Conservation (phyloP, 2,329 filamentous ascomycete species). For the Pseudogymnoascus sp. region DNA sequence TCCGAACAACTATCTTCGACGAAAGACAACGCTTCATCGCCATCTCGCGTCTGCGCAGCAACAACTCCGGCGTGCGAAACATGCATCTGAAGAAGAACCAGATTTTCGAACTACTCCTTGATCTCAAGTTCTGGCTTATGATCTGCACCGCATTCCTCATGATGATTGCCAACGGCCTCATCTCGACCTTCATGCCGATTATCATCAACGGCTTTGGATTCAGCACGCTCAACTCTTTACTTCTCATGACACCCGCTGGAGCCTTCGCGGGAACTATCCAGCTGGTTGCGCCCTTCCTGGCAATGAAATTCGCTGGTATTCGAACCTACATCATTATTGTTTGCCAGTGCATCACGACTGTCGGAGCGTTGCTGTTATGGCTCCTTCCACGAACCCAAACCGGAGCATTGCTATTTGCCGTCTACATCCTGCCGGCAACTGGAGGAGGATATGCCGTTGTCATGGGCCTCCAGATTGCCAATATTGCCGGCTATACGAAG, state of each 20-base stretch:
- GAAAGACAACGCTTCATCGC: conserved; percentile 15
- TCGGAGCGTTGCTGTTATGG: conserved; percentile 1
- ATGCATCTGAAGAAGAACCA: conserved; percentile 15
- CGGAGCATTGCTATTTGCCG: background rate
- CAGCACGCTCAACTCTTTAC: conserved; percentile 24
- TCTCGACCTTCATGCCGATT: conserved; percentile 16
- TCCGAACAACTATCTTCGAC: conserved; percentile 26
- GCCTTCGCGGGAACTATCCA: background rate
- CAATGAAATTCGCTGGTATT: background rate
- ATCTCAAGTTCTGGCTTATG: conserved; percentile 17
- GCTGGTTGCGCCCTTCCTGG: background rate
- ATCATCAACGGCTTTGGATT: conserved; percentile 25
- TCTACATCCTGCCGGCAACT: background rate
- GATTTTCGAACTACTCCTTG: conserved; percentile 15
- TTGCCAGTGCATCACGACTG: background rate
- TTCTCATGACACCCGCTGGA: conserved; percentile 15
- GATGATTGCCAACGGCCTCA: conserved; percentile 26
- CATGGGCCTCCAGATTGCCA: conserved; percentile 24
- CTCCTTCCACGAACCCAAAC: background rate
- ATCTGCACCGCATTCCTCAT: conserved; percentile 17
- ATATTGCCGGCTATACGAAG: conserved; percentile 42
- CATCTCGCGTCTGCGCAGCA: conserved; percentile 16
- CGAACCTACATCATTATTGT: conserved; percentile 8
- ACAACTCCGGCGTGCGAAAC: conserved; percentile 18
- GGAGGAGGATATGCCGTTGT: conserved; percentile 8